Evolutionary conservation across 345 rosid genomes (phyloP).

Genomic region (Eutrema japonicum): DNA sequence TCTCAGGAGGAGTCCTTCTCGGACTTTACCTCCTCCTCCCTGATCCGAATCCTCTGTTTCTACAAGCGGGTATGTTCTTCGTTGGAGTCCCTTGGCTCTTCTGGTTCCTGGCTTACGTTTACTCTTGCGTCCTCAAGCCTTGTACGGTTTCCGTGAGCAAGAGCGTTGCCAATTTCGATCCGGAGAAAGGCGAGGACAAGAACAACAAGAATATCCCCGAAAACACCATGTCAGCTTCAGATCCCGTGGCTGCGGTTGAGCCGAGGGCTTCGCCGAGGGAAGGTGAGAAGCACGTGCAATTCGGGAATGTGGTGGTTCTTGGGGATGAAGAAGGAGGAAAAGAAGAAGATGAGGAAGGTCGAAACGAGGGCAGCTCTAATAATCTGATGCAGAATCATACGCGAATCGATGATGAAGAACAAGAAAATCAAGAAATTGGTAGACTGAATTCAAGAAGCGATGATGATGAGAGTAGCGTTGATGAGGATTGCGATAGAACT

Average conservation of each 20-base stretch:
- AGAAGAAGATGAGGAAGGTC: constrained; percentile 7
- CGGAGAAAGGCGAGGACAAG: constrained; percentile 31
- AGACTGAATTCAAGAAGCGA: constrained; percentile 36
- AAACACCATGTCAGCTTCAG: constrained; percentile 24
- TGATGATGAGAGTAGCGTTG: constrained; percentile 27
- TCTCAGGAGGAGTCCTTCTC: constrained; percentile 61
- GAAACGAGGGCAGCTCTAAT: constrained; percentile 20
- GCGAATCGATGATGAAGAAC: constrained; percentile 4
- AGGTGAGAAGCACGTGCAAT: constrained; percentile 55
- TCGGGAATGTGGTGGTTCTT: constrained; percentile 53
- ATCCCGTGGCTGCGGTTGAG: not conserved
- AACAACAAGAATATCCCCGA: constrained; percentile 6
- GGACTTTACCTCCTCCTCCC: constrained; percentile 55
- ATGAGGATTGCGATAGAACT: constrained; percentile 38
- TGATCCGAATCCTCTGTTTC: constrained; percentile 47
- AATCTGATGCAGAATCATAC: constrained; percentile 29
- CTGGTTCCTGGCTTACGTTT: constrained; percentile 64
- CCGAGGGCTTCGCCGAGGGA: constrained; percentile 25
- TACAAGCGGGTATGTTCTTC: constrained; percentile 54
- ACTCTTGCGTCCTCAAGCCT: constrained; percentile 54
- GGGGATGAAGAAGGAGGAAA: constrained; percentile 29
- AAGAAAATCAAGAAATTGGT: constrained; percentile 19
- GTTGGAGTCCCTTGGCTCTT: constrained; percentile 72
- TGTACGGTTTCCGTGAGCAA: constrained; percentile 8
- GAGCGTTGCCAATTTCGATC: constrained; percentile 30